phyloP scores from a whole-genome alignment of 805 yeast genomes.

The Cyberlindnera japonica region DNA sequence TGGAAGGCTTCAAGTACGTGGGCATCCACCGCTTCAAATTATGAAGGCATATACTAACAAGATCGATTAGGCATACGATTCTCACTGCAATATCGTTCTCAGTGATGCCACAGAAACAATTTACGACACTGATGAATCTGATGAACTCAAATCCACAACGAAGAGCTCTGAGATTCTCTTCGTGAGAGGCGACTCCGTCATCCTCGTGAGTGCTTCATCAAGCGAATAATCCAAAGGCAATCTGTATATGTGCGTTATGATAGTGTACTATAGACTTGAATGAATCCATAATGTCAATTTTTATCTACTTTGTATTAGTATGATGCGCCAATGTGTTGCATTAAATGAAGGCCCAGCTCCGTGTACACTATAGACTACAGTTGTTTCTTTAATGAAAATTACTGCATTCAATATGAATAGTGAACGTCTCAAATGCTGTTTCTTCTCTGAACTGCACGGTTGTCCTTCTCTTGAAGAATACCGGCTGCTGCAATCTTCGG shows the following conservation, averaged over 20 bases:
- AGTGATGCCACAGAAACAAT: constrained; percentile 90
- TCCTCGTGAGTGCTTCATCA: constrained; percentile 60
- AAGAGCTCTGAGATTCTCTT: constrained; percentile 84
- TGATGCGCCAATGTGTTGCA: neutral
- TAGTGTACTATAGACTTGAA: constrained; percentile 5
- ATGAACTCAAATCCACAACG: constrained; percentile 30
- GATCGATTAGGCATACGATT: constrained; percentile 68
- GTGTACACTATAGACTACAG: neutral
- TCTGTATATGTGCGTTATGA: no score
- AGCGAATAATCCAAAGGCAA: constrained; percentile 18
- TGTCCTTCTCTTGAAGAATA: constrained; percentile 30
- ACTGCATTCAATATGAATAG: no score
- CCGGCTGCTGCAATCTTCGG: constrained; percentile 59
- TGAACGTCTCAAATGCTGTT: constrained; percentile 65
- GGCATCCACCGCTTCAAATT: neutral
- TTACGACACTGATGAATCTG: constrained; percentile 45
- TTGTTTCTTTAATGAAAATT: neutral
- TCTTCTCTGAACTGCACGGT: constrained; percentile 44
- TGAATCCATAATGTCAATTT: constrained; percentile 4
- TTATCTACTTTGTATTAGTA: neutral
- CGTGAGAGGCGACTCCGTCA: constrained; percentile 97
- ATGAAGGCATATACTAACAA: constrained; percentile 7
- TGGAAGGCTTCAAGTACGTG: constrained; percentile 76
- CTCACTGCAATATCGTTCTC: constrained; percentile 93
- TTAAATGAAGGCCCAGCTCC: no score